Evolutionary conservation across 176 grass and related monocot species (phyloP), one percentile per base, ranked within the genome.

Genomic region (Cenchrus purpureus): DNA sequence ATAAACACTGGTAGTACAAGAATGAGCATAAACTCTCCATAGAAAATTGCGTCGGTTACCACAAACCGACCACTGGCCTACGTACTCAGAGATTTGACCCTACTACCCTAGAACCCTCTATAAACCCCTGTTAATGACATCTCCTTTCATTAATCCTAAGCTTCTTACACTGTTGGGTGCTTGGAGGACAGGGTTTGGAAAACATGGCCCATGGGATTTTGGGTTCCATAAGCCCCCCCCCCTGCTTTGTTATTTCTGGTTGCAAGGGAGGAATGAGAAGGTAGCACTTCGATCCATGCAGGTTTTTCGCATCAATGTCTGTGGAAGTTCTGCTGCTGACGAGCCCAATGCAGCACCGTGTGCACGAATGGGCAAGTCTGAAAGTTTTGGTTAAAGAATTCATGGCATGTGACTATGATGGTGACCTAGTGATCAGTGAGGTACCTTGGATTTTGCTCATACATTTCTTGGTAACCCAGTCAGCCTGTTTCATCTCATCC

Each of bases 261-360:
- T 74, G 87, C 57, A 87, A 61, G 83, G 52, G 83, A 78, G 50
- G 83, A 88, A 93, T 76, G 91, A 84, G 86, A 79, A 87, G 80
- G 87, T 37, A 55, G 59, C 94, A 85, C 94, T 61, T 86, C 76
- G 49, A 91, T 53, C 82, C 76, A 93, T 85, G 94, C 94, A 89
- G 94, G 73, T 93, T 93, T 96, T 87, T 85, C 91, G 94, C 94
- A 91, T 93, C 91, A 93, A 89, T 96, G 94, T 96, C 89, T 93
- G 86, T 87, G 86, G 87, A 86, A 64, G 84, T 65, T 71, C 68
- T 61, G 53, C 68, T 61, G 53, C 25, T 79, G 68, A 71, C 45
- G 54, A 34, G 53, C 76, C 85, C 89, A 25, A 87, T 62, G 85
- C 69, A 75, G 62, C 85, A 83, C 72, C 55, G 8, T 62, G 67